Percentiles rank a stretch among this genome's conserved stretches.
Evolutionary conservation across 345 rosid species (phyloP).

Genomic region (Salix brachista): DNA sequence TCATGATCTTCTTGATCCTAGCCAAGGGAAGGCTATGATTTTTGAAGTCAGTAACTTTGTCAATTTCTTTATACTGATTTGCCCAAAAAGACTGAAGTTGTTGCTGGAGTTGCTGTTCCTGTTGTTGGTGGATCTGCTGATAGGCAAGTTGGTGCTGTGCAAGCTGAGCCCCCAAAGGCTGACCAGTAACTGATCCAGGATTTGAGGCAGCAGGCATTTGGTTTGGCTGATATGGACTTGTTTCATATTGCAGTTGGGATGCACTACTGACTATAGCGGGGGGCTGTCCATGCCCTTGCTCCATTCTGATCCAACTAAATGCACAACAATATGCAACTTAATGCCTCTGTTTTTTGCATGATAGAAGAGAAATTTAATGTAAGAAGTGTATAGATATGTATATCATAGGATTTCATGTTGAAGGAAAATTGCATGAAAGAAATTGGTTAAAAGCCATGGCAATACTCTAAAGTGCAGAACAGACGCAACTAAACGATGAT

Average conservation of each 20-base stretch:
- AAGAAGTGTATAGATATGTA: neutral
- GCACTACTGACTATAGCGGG: slow-evolving; percentile 42
- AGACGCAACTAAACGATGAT: neutral
- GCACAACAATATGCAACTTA: slow-evolving; percentile 7
- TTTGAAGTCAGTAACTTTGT: slow-evolving; percentile 77
- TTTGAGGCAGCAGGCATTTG: slow-evolving; percentile 46
- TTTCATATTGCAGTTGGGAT: slow-evolving; percentile 48
- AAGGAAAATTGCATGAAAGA: neutral
- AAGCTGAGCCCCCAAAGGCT: slow-evolving; percentile 51
- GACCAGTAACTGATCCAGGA: slow-evolving; percentile 40
- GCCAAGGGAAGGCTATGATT: slow-evolving; percentile 93
- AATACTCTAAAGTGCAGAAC: neutral
- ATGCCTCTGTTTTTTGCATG: slow-evolving; percentile 3
- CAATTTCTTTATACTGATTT: slow-evolving; percentile 75
- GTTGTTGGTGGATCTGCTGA: slow-evolving; percentile 88
- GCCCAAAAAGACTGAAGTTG: slow-evolving; percentile 88
- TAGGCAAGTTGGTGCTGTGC: slow-evolving; percentile 68
- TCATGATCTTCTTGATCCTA: slow-evolving; percentile 98
- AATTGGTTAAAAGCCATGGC: neutral
- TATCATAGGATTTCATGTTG: neutral
- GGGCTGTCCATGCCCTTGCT: slow-evolving; percentile 71
- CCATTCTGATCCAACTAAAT: slow-evolving; percentile 46
- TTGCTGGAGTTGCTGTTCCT: slow-evolving; percentile 85
- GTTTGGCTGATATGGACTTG: slow-evolving; percentile 57
- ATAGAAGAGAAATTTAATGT: slow-evolving; percentile 3